Evolutionary conservation across 352 stramenopile species (phyloP), one percentile per base, ranked within the genome.

Genomic region (Blastocystis sp.): DNA sequence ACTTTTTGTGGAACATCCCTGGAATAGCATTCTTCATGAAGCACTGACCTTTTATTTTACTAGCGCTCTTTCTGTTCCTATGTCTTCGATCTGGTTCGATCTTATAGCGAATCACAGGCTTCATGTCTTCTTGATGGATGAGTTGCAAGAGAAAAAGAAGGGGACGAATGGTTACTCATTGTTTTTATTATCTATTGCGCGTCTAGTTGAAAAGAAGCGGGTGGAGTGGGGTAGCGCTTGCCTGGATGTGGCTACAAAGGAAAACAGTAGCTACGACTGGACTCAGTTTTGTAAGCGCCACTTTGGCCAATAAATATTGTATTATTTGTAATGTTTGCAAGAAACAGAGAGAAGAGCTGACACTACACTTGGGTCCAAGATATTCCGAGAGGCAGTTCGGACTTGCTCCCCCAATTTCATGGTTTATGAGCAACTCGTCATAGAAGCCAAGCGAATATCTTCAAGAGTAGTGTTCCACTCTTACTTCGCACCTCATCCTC

Each of bases 401-500:
- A 64, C 13, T 37, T 26, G 30, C 30, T 65, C 45, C 70, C 70
- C 45, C 47, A 66, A 13, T 63, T 50, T 16, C 70, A 41, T 81
- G 47, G 70, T 65, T 81, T 81, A n/a, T 20, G 26, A 65, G 54
- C 24, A 63, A 37, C 7, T 47, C 70, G 39, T 81, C 70, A 81
- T 81, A 81, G 41, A 65, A 47, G 24, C 39, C 8, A 45, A 65
- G 5, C 26, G 54, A 24, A 73, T 24, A 5, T 24, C 45, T 81
- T 65, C 70, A 62, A 18, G 26, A n/a, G 39, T 20, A 47, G 26
- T 1, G 16, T 5, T 30, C 20, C 37, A 39, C 50, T 65, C 26
- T 65, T 81, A 81, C 70, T 81, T 81, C 30, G 65, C 65, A 65
- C 70, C 70, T 81, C 70, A 81, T 81, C 70, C 70, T 24, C 70